Base-by-base conservation (phyloP, 2,329 filamentous ascomycete genomes). In the Ascocoryne sarcoides region DNA sequence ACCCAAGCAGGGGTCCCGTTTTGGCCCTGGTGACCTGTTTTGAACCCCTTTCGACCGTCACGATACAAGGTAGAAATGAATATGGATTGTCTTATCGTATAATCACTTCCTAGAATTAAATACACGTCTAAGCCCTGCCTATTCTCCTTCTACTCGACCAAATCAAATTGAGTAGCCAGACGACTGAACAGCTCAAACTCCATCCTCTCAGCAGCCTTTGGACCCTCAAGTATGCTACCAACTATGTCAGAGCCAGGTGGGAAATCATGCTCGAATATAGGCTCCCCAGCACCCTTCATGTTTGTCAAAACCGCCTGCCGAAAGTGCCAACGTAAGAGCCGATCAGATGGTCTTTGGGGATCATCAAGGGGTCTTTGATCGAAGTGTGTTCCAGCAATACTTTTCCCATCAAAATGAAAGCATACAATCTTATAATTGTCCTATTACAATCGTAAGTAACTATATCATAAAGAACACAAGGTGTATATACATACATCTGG, bases 141-240 rank as follows among this genome's bases (percentile, higher is more conserved):
- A 26, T 26, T 26, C 23, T 26, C 23, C 23, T 26, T 37, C 26
- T 37, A 29, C 36, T 30, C 36, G 28, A 17, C 30, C 29, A 39
- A 32, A 20, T 39, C 29, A 32, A 39, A 32, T 32, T 39, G 28
- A 39, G 29, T 23, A 34, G 32, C 52, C 19, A 58, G 36, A 12
- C 55, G 47, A 43, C 30, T 53, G 36, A 56, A 57, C 4, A 59
- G 32, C 42, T 56, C 53, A n/a, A 44, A 50, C 33, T 57, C 46
- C 53, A 58, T 55, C 30, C 52, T 46, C 26, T 56, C 44, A 15
- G 37, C 50, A 9, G 48, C 50, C 40, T 50, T 48, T 76, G 75
- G 73, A 71, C 75, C 74, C 75, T 76, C 59, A 62, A 54, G 43
- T 33, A 61, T 60, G n/a, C 53, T 45, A 10, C 50, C 51, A 36